Conservation (phyloP, 169 alveolate genomes). For the Amoebophrya sp. region DNA sequence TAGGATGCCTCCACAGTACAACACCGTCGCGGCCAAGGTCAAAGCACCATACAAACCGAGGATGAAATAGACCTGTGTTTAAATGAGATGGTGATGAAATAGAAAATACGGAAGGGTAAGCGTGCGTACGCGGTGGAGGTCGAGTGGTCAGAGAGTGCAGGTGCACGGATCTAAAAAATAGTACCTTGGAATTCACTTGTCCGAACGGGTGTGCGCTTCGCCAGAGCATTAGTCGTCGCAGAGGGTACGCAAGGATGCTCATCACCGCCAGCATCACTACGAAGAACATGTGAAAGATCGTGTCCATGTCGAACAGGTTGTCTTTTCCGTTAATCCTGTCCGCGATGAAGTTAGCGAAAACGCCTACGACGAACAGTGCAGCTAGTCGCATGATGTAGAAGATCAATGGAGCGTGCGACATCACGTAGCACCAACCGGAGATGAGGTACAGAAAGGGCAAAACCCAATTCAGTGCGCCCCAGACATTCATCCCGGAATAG, state of each 20-base stretch:
- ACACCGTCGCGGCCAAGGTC: neutral
- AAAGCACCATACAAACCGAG: neutral
- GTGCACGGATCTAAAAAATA: too few species aligned
- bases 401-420: neutral
- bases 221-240: neutral
- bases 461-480: neutral
- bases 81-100: too few species aligned
- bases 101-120: too few species aligned
- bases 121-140: too few species aligned
- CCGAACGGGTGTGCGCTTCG: neutral
- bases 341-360: neutral
- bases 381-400: neutral
- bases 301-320: neutral
- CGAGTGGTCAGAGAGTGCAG: too few species aligned
- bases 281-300: neutral
- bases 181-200: neutral
- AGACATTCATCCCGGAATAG: neutral
- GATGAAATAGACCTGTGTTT: too few species aligned
- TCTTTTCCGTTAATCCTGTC: neutral
- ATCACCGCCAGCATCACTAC: neutral
- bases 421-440: slow-evolving; percentile 13
- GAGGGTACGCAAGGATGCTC: neutral
- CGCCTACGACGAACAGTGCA: neutral
- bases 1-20: neutral
- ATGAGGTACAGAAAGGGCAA: slow-evolving; percentile 12